Base-by-base conservation (phyloP, 441 rosid genomes). In the Adansonia rubrostipa region DNA sequence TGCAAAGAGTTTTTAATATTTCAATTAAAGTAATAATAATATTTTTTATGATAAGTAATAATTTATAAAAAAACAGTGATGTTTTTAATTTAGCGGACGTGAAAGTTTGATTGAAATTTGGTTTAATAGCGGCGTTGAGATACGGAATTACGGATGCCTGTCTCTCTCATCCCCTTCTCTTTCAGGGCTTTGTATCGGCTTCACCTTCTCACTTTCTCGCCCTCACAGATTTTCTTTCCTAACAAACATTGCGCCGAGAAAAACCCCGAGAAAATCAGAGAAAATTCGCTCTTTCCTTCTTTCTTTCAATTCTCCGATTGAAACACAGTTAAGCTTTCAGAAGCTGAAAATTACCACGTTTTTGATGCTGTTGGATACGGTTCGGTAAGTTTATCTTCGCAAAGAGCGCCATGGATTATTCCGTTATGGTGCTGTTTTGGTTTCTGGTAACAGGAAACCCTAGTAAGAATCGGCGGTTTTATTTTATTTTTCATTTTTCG, bases 81-180 rank as follows among this genome's bases (percentile, higher is more conserved):
- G 14, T 51, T 20, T 47, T 50, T 79, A 73, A 76, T 71, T 4
- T 40, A 15, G 77, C 92, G 95, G 95, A 91, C 87, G 77, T 82
- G 81, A 93, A 86, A 81, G 74, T 65, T 36, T 77, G 48, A 88
- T 74, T 92, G 87, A 80, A 92, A 83, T 89, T 40, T 76, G 85
- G 85, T 91, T 96, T 75, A 81, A 84, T 81, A 71, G 78, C 76
- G 80, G 77, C 77, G 88, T 87, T 90, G 89, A 86, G 94, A 86
- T 85, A 86, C 94, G 88, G 89, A 86, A 93, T 85, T 85, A 85
- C 94, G 88, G 80, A 78, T 73, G 77, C 73, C 79, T 54, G 60
- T 82, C 82, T 81, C 80, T 64, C 70, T 71, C 60, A 77, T 22
- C 78, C 42, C 14, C 19, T 57, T 82, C 86, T 77, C 86, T 82